Conservation (phyloP, 805 yeast species). For the Pichia occidentalis region DNA sequence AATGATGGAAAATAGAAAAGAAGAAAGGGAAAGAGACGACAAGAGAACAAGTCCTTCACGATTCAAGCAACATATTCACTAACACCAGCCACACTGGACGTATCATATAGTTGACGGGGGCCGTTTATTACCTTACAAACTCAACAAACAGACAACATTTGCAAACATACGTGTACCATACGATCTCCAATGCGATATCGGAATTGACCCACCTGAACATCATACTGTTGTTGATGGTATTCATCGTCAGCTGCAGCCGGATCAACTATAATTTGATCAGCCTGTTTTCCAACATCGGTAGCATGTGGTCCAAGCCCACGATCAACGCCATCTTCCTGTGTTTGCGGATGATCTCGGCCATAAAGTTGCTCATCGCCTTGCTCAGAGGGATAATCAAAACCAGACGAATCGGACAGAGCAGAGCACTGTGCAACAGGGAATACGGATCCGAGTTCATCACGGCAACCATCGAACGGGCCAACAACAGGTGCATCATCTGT, state of each 20-base stretch:
- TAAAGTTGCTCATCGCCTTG: constrained; percentile 14
- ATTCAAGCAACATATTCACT: neutral
- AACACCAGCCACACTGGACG: constrained; percentile 1
- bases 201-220: constrained; percentile 10
- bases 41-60: neutral
- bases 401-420: constrained; percentile 15
- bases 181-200: constrained; percentile 5
- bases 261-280: constrained; percentile 4
- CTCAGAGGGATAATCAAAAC: constrained; percentile 14
- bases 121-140: constrained; percentile 14
- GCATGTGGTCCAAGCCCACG: constrained; percentile 13
- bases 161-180: constrained; percentile 13
- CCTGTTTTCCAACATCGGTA: constrained; percentile 4
- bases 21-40: neutral
- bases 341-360: constrained; percentile 14
- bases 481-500: constrained; percentile 19
- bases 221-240: constrained; percentile 9
- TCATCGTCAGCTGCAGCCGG: constrained; percentile 10
- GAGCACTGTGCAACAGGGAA: constrained; percentile 1
- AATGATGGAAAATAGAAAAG: too few relatives aligned
- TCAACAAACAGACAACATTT: constrained; percentile 12
- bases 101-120: constrained; percentile 13
- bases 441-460: neutral
- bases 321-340: constrained; percentile 15
- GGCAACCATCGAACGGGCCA: constrained; percentile 6